These are phyloP conservation scores for Suillus subaureus DNA, from an alignment of 768 basidiomycete species.

Conservation along the genomic window DNA sequence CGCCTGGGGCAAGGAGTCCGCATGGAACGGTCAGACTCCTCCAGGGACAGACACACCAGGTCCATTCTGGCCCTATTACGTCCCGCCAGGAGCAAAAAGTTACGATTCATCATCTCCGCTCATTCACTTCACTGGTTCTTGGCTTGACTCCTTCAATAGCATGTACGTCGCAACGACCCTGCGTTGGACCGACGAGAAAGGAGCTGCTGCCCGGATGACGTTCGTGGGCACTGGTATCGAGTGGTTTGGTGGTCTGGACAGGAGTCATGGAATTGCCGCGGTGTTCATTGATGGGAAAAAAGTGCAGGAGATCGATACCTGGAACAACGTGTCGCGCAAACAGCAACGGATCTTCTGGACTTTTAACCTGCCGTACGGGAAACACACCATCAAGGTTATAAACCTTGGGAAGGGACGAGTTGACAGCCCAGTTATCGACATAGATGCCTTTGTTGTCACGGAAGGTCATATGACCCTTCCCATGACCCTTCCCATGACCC, in stretches of 20 bases:
- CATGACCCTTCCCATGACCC: background rate
- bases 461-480: slow-evolving; percentile 32
- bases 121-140: slow-evolving; percentile 62
- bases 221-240: slow-evolving; percentile 79
- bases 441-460: slow-evolving; percentile 73
- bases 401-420: slow-evolving; percentile 50
- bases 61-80: slow-evolving; percentile 69
- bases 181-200: slow-evolving; percentile 49
- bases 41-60: slow-evolving; percentile 48
- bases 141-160: slow-evolving; percentile 56
- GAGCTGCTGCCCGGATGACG: slow-evolving; percentile 54
- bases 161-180: slow-evolving; percentile 53
- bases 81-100: slow-evolving; percentile 70
- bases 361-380: slow-evolving; percentile 50
- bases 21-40: slow-evolving; percentile 69
- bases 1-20: slow-evolving; percentile 38
- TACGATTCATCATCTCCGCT: slow-evolving; percentile 72
- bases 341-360: slow-evolving; percentile 71
- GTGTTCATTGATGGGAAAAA: slow-evolving; percentile 61
- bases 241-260: slow-evolving; percentile 69
- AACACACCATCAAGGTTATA: slow-evolving; percentile 66
- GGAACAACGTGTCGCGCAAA: slow-evolving; percentile 35
- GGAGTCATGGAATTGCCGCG: slow-evolving; percentile 53
- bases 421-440: slow-evolving; percentile 44
- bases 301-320: slow-evolving; percentile 48